Conservation (phyloP, 2,329 filamentous ascomycete species). For the Drechslerella dactyloides region DNA sequence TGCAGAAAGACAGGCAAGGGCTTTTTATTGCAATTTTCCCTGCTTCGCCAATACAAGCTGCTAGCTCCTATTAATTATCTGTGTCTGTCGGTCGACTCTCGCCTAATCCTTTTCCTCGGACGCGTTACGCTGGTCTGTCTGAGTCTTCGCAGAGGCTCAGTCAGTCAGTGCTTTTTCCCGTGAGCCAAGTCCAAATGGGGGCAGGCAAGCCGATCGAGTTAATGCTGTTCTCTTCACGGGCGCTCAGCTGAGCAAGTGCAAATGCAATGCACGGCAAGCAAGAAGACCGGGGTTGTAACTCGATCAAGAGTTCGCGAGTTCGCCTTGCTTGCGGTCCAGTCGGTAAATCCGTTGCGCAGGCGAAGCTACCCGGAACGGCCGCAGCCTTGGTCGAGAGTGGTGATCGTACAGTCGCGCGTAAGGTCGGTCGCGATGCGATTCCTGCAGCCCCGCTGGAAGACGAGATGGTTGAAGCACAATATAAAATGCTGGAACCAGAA, state of each 20-base stretch:
- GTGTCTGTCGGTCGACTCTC: slow-evolving; percentile 2
- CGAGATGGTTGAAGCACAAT: slow-evolving; percentile 1
- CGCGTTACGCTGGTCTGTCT: slow-evolving; percentile 37
- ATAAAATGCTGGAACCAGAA: slow-evolving; percentile 23
- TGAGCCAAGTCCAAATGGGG: slow-evolving; percentile 46
- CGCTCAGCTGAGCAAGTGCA: slow-evolving; percentile 46
- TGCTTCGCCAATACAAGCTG: slow-evolving; percentile 24
- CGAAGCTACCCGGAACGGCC: slow-evolving; percentile 48
- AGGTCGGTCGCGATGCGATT: slow-evolving; percentile 7
- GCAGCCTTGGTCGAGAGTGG: slow-evolving; percentile 22
- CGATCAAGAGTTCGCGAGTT: slow-evolving; percentile 34
- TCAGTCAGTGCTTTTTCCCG: slow-evolving; percentile 34
- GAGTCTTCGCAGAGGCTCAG: background rate
- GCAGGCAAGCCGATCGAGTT: slow-evolving; percentile 50
- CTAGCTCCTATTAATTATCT: slow-evolving; percentile 39
- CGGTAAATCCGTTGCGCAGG: slow-evolving; percentile 48
- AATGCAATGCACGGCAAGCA: slow-evolving; percentile 41
- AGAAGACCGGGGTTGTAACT: slow-evolving; percentile 23
- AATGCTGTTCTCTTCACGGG: slow-evolving; percentile 31
- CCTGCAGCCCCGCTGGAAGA: slow-evolving; percentile 2
- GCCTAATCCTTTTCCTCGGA: slow-evolving; percentile 44
- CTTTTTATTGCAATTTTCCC: slow-evolving; percentile 35
- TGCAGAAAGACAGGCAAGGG: slow-evolving; percentile 22
- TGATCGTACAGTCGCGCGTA: too few species aligned
- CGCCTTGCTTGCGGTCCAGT: slow-evolving; percentile 50